These are phyloP conservation scores for Stromatinia cepivora DNA, from an alignment of 2,329 filamentous ascomycete species.

Conservation along the genomic window DNA sequence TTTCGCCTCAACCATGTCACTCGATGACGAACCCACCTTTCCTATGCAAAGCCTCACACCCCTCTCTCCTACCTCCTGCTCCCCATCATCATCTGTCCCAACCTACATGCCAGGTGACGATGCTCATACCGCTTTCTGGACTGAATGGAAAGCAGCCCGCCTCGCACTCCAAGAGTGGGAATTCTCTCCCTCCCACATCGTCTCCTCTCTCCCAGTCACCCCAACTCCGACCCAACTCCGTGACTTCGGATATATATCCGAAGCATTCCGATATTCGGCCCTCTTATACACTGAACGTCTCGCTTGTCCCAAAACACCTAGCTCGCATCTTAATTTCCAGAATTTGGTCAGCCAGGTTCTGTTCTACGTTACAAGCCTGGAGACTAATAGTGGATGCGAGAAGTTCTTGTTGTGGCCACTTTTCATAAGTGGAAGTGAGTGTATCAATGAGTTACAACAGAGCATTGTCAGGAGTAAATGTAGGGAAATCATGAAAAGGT, in stretches of 20 bases:
- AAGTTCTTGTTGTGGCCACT: conserved; percentile 94
- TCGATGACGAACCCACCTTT: conserved; percentile 55
- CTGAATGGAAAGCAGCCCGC: conserved; percentile 80
- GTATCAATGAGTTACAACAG: conserved; percentile 77
- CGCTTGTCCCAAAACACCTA: conserved; percentile 72
- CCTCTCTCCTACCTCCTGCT: conserved; percentile 43
- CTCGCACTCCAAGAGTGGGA: conserved; percentile 78
- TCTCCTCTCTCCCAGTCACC: conserved; percentile 50
- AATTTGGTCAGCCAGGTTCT: conserved; percentile 79
- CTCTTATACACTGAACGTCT: conserved; percentile 88
- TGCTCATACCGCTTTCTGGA: conserved; percentile 70
- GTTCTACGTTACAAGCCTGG: conserved; percentile 78
- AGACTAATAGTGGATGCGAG: conserved; percentile 69
- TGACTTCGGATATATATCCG: conserved; percentile 79
- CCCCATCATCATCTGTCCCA: background rate
- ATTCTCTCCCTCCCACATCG: conserved; percentile 59
- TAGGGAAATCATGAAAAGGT: conserved; percentile 81
- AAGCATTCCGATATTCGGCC: conserved; percentile 86
- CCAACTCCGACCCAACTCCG: conserved; percentile 63
- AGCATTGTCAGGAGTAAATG: conserved; percentile 77
- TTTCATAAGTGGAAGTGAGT: conserved; percentile 88
- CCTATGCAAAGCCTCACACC: conserved; percentile 30
- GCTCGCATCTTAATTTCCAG: conserved; percentile 76
- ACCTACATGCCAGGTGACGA: conserved; percentile 49
- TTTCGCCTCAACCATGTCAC: conserved; percentile 51